Base-by-base conservation (phyloP, 768 basidiomycete species). In the Favolaschia claudopus region DNA sequence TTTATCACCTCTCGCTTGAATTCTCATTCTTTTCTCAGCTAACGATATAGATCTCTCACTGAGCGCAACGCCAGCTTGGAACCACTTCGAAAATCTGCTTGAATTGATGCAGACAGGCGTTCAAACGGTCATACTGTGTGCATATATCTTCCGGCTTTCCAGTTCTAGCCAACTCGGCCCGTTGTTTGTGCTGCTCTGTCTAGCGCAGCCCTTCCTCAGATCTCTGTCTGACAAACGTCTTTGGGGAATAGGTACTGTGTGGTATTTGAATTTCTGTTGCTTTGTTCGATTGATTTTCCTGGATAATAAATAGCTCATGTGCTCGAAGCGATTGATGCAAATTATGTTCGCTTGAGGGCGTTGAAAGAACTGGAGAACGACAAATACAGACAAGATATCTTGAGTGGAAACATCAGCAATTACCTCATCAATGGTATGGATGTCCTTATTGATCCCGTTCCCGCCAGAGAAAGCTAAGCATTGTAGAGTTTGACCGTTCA, bases 341-440 rank as follows among this genome's bases (percentile, higher is more conserved):
- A 68, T 40, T 72, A 73, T 55, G 45, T 65, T 15, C 69, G 77
- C 4, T 67, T 76, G 70, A 60, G 71, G 14, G 70, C 75, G 0
- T 65, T 82, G 2, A 57, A 67, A 34, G 54, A 51, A 6, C 60
- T 82, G 13, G 70, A 67, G 2, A 53, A 56, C 4, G 66, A 66
- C 0, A 40, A 58, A 15, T 78, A 74, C 32, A 60, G 74, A 36
- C 72, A 77, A 46, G 79, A 81, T 59, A 72, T 77, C 22, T 75
- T 81, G 27, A 75, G 72, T 37, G 73, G 72, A 2, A 72, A 76
- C 38, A 55, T 82, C 19, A 66, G 61, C 1, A 13, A 38, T 20
- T 43, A 59, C 27, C 39, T 66, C 14, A 29, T 66, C 27, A 20
- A 42, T 10, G 62, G 65, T 64, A 51, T 12, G 38, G 14, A 4